Percentiles rank a stretch among this genome's conserved stretches.
Evolutionary conservation across 306 rosid species (phyloP).

Genomic region (Prunus davidiana): DNA sequence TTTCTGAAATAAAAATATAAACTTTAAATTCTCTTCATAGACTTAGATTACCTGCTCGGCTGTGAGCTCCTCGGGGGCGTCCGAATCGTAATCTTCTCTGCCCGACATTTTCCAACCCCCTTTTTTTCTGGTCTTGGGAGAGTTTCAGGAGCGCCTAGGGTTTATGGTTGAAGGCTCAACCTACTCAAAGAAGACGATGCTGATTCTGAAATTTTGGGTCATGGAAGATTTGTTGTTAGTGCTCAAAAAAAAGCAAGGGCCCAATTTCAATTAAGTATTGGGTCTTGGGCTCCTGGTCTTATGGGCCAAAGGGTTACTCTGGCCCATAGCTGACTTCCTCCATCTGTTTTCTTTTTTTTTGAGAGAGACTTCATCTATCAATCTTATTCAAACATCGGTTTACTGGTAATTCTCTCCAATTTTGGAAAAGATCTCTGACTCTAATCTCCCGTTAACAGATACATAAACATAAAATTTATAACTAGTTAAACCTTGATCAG

Average conservation of each 20-base stretch:
- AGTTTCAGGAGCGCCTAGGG: constrained; percentile 22
- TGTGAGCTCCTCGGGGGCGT: constrained; percentile 82
- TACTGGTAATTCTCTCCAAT: too few relatives aligned
- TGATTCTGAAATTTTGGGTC: neutral
- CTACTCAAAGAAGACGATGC: neutral
- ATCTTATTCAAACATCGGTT: too few relatives aligned
- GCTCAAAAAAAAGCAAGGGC: neutral
- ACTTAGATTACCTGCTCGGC: constrained; percentile 47
- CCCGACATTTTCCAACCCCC: constrained; percentile 36
- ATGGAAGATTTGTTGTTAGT: neutral
- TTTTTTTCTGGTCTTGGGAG: neutral
- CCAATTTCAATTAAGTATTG: too few relatives aligned
- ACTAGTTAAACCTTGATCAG: too few relatives aligned
- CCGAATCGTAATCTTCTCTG: constrained; percentile 53
- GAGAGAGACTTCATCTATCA: too few relatives aligned
- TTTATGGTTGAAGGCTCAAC: constrained; percentile 12
- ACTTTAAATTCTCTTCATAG: neutral
- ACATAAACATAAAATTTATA: too few relatives aligned
- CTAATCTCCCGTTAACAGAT: too few relatives aligned
- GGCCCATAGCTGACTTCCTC: too few relatives aligned
- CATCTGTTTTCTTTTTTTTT: too few relatives aligned
- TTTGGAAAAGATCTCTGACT: too few relatives aligned
- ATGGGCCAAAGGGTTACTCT: too few relatives aligned
- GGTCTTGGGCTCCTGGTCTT: too few relatives aligned
- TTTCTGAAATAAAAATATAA: neutral